Evolutionary conservation across 768 basidiomycete genomes (phyloP).

Genomic region (Kondoa malvinella): DNA sequence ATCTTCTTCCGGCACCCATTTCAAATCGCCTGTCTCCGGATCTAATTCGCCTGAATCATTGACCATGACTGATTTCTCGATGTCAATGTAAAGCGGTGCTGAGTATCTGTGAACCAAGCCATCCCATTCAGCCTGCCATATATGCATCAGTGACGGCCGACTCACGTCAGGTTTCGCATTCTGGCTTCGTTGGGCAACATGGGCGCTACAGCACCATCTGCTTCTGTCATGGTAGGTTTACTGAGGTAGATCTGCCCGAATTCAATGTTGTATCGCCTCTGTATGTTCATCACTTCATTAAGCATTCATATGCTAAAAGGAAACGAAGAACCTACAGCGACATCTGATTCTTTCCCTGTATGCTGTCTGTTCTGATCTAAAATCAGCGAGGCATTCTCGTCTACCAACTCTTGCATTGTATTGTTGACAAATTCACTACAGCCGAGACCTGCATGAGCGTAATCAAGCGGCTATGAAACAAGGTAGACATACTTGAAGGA

Average conservation of each 20-base stretch:
- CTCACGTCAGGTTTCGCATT: conserved; percentile 65
- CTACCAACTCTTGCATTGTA: conserved; percentile 97
- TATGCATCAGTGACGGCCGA: not conserved
- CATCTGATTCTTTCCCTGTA: conserved; percentile 56
- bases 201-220: conserved; percentile 80
- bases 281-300: not conserved
- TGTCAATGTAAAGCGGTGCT: conserved; percentile 84
- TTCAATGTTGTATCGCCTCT: conserved; percentile 87
- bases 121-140: not conserved
- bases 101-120: conserved; percentile 42
- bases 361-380: conserved; percentile 94
- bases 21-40: not conserved
- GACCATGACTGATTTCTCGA: conserved; percentile 72
- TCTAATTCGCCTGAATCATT: conserved; percentile 41
- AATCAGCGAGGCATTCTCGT: conserved; percentile 87
- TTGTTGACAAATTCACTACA: conserved; percentile 98
- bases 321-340: conserved; percentile 26
- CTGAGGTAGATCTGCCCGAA: conserved; percentile 97
- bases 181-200: conserved; percentile 95
- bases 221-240: conserved; percentile 81
- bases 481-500: too few species aligned
- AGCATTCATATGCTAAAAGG: not conserved
- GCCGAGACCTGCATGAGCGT: too few species aligned
- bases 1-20: conserved; percentile 13
- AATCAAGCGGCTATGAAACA: too few species aligned